Base-by-base conservation (phyloP, 192 early-diverging fungal genomes). In the Mortierella claussenii region DNA sequence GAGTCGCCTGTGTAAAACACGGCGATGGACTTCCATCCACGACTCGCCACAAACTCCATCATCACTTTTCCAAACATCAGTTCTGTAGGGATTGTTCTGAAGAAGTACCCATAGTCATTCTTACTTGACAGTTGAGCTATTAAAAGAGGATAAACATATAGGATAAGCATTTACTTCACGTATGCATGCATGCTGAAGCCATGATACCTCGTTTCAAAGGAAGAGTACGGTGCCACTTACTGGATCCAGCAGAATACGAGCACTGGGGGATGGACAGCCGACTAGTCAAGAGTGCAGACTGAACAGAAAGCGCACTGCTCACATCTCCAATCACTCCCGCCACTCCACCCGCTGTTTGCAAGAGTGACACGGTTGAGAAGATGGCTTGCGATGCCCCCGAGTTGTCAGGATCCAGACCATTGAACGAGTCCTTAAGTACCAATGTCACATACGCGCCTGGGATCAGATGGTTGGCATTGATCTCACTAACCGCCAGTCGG, bases 251-350 rank as follows among this genome's bases (percentile, higher is more conserved):
- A 24, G 84, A 83, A 58, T 80, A 85, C 1, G 84, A 85, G 51
- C 84, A 85, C 45, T 85, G 84, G 3, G 84, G 84, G 13, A 85
- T 79, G 31, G 75, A 60, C n/a, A 85, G 27, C 17, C 81, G 69
- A 47, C 81, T 81, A 3, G 84, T 85, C 76, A 85, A 57, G 0
- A 85, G 59, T 11, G 84, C 84, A 33, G 81, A 83, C 23, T 83
- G 65, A 15, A 75, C 59, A 5, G 84, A 81, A 53, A 82, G 82
- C 1, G 81, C 79, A 79, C 84, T 85, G 13, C 80, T 79, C 0
- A 83, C 80, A 68, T 85, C 84, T 11, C 84, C 84, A 64, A 85
- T 85, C 17, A 85, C 84, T 20, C 80, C 84, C 32, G 82, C 60
- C 1, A 83, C 84, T 32, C 83, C 83, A 24, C 58, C 59, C 2